Evolutionary conservation across 2,329 filamentous ascomycete species (phyloP), one percentile per base, ranked within the genome.

Genomic region (Pseudogymnoascus sp.): DNA sequence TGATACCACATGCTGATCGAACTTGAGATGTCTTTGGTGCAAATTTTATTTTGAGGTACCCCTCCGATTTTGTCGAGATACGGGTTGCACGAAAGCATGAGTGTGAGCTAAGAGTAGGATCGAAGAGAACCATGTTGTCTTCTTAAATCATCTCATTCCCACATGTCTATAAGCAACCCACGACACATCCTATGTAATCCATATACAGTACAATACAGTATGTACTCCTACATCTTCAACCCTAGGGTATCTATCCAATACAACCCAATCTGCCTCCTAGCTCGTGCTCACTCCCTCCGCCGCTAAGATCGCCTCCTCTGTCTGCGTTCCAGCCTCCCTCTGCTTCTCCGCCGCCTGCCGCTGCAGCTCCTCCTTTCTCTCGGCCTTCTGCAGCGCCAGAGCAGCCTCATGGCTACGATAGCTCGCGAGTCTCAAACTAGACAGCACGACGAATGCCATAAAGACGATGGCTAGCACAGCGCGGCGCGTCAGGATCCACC

Each of bases 401-500:
- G 64, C 64, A 9, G 71, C 66, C 42, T 72, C 70, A 59, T 73
- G 70, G 1, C 66, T 74, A 64, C 74, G 74, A 65, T 84, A 85
- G 48, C 82, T 85, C 3, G 80, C 78, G 69, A 86, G 87, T 25
- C 84, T 80, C 59, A 88, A 74, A 29, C 81, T 82, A 10, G 79
- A 78, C 12, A 88, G 74, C 6, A 84, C 85, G 64, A 87, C 70
- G 35, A 87, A 76, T 31, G 80, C 84, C 83, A 87, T 84, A 74
- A 87, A 84, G 60, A 87, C 71, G 65, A 87, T 86, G n/a, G 84
- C 85, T 37, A 85, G 72, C 29, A 85, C 84, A 21, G 84, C 84
- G 60, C 85, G 78, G 61, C 83, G 78, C 64, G 86, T 90, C 66
- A 87, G 76, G 40, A 97, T 86, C 94, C 94, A 97, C 64, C 94